A percentile compares a stretch with the other conserved stretches of the same genome.
Conservation (phyloP, 163 green algal species). For the Chlorella variabilis region DNA sequence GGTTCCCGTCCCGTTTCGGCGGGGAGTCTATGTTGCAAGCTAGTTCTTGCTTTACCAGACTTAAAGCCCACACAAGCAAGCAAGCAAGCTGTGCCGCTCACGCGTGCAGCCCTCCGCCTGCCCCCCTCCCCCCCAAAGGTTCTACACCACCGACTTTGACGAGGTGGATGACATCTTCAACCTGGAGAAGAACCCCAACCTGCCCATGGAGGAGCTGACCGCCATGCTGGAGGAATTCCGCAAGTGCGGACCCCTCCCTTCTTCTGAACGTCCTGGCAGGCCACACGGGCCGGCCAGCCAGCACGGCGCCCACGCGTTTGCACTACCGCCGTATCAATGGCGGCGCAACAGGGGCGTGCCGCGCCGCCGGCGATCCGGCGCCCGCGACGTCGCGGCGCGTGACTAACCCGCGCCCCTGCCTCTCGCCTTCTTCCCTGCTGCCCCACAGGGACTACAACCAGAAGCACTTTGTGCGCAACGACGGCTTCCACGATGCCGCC, state of each 20-base stretch:
- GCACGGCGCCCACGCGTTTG: no score
- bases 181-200: constrained; percentile 88
- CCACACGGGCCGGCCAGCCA: background rate
- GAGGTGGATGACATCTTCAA: constrained; percentile 96
- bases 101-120: background rate
- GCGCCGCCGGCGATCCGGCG: no score
- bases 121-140: constrained; percentile 45
- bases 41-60: constrained; percentile 76
- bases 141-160: constrained; percentile 97
- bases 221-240: constrained; percentile 91
- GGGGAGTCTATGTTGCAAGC: no score
- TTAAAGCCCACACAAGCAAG: no score
- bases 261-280: no score
- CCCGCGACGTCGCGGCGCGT: no score
- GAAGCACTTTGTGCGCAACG: constrained; percentile 97
- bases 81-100: background rate
- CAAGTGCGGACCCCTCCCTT: no score
- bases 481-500: constrained; percentile 84
- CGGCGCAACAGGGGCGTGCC: no score
- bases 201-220: constrained; percentile 70
- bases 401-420: background rate
- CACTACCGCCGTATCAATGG: no score
- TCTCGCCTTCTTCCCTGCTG: background rate
- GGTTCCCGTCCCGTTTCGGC: no score
- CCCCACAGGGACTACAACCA: constrained; percentile 95